phyloP scores from a whole-genome alignment of 805 yeast genomes.

The Sugiyamaella qingdaonensis region DNA sequence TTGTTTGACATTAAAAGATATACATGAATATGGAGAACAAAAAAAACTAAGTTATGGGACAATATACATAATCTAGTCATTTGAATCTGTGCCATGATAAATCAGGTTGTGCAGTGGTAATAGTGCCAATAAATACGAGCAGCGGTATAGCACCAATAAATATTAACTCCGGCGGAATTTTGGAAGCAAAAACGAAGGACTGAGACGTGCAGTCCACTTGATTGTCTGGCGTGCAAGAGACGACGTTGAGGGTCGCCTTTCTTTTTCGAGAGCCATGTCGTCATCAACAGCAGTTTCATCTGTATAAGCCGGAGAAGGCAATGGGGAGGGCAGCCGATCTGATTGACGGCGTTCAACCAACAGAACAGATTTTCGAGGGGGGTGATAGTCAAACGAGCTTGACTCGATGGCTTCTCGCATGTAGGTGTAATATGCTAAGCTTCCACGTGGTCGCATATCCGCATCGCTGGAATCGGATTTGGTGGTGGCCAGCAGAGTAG shows the following conservation, averaged over 20 bases:
- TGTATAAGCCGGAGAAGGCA: neutral
- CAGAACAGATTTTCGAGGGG: neutral
- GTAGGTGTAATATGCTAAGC: slow-evolving; percentile 4
- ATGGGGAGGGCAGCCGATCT: slow-evolving; percentile 1
- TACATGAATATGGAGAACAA: too few relatives aligned
- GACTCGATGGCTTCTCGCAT: neutral
- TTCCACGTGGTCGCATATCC: neutral
- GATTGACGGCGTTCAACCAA: neutral
- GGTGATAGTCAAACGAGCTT: neutral
- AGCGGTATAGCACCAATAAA: too few relatives aligned
- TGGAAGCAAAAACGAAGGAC: slow-evolving; percentile 7
- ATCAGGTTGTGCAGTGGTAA: too few relatives aligned
- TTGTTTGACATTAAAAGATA: too few relatives aligned
- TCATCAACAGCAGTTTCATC: neutral
- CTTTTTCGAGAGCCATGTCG: neutral
- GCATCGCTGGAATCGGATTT: neutral
- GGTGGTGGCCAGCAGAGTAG: neutral
- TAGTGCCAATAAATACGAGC: too few relatives aligned
- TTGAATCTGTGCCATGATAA: too few relatives aligned
- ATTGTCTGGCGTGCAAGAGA: slow-evolving; percentile 9
- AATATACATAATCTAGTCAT: too few relatives aligned
- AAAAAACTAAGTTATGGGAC: too few relatives aligned
- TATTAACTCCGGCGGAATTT: slow-evolving; percentile 5
- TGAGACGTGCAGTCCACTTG: slow-evolving; percentile 10
- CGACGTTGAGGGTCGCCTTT: neutral